Conservation (phyloP, 2,329 filamentous ascomycete genomes). For the Rhynchosporium graminicola region DNA sequence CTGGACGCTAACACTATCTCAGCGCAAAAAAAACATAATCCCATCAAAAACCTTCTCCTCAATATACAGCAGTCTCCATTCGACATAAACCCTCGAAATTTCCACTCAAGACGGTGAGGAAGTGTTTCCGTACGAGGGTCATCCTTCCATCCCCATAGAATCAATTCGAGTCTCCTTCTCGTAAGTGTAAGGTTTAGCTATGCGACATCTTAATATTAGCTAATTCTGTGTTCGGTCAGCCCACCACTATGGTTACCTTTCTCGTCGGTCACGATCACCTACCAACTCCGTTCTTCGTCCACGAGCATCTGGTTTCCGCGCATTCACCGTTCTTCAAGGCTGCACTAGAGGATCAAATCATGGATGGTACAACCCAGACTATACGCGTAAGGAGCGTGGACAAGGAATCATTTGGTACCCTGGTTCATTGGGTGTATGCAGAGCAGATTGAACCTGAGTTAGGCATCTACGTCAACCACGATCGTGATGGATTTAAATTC, state of each 20-base stretch:
- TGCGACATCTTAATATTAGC: too few relatives aligned
- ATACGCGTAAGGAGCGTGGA: not conserved
- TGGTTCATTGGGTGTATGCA: not conserved
- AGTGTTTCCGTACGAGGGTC: too few relatives aligned
- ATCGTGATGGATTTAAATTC: not conserved
- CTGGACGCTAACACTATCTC: too few relatives aligned
- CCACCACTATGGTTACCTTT: not conserved
- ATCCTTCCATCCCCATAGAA: too few relatives aligned
- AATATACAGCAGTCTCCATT: too few relatives aligned
- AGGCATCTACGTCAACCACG: not conserved
- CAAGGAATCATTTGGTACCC: not conserved
- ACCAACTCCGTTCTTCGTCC: not conserved
- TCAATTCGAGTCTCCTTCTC: too few relatives aligned
- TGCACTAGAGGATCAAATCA: not conserved
- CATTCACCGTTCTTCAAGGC: not conserved
- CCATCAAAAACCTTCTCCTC: too few relatives aligned
- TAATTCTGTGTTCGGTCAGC: too few relatives aligned
- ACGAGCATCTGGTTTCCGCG: not conserved
- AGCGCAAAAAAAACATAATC: too few relatives aligned
- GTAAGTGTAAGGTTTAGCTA: too few relatives aligned
- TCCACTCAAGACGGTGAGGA: too few relatives aligned
- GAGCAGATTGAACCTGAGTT: not conserved
- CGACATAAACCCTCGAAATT: too few relatives aligned
- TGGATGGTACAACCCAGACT: not conserved
- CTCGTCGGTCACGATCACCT: not conserved